phyloP scores from a whole-genome alignment of 495 filamentous ascomycete species.

The Neurospora cerealis region DNA sequence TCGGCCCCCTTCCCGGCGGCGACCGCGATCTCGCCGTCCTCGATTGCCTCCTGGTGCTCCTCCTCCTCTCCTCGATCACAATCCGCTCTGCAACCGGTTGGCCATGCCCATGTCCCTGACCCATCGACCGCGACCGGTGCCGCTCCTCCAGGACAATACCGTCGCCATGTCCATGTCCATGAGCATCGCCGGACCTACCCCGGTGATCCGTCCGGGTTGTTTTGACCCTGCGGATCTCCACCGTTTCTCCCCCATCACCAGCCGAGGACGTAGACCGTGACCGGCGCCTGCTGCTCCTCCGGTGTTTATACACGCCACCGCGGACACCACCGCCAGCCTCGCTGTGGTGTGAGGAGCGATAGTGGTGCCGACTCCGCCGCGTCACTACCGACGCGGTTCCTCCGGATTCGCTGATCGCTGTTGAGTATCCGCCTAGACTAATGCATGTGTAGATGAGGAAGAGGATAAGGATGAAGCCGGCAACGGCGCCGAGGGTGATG shows the following conservation, averaged over 20 bases:
- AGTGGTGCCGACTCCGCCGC: slow-evolving; percentile 18
- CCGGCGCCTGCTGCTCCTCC: neutral
- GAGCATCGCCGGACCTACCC: slow-evolving; percentile 21
- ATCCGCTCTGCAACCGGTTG: slow-evolving; percentile 30
- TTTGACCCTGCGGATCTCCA: slow-evolving; percentile 28
- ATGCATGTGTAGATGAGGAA: slow-evolving; percentile 65
- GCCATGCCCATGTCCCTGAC: neutral
- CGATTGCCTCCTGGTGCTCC: neutral
- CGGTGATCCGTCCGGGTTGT: slow-evolving; percentile 15
- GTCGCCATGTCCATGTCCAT: slow-evolving; percentile 22
- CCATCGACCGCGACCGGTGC: slow-evolving; percentile 13
- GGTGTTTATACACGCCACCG: neutral
- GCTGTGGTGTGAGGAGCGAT: slow-evolving; percentile 7
- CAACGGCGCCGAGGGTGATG: slow-evolving; percentile 74
- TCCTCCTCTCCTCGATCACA: slow-evolving; percentile 29
- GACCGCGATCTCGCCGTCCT: neutral
- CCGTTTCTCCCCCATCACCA: slow-evolving; percentile 15
- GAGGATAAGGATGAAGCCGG: slow-evolving; percentile 68
- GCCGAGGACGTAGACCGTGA: neutral
- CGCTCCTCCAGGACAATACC: slow-evolving; percentile 5
- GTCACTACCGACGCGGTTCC: slow-evolving; percentile 28
- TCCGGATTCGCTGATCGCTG: slow-evolving; percentile 10
- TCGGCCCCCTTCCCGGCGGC: neutral
- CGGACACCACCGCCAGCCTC: neutral
- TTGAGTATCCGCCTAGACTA: slow-evolving; percentile 31